Evolutionary conservation across 2,329 filamentous ascomycete species (phyloP).

Genomic region (Capronia americana): DNA sequence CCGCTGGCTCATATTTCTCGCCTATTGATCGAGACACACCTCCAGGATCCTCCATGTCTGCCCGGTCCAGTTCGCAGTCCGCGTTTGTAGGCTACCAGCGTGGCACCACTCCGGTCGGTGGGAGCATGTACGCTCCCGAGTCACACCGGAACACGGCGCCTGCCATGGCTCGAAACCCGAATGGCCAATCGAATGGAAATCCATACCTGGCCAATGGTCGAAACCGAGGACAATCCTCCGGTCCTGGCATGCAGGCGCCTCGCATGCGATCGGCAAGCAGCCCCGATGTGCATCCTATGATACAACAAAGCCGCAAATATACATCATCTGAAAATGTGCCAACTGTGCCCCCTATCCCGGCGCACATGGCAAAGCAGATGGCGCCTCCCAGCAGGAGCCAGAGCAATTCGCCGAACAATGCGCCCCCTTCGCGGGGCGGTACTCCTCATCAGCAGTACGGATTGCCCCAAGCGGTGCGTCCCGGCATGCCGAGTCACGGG

Average conservation of each 20-base stretch:
- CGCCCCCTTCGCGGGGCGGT: conserved; percentile 70
- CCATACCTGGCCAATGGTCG: conserved; percentile 66
- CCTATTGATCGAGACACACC: conserved; percentile 69
- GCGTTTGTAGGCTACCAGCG: conserved; percentile 82
- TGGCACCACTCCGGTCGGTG: conserved; percentile 65
- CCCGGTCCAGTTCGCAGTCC: conserved; percentile 57
- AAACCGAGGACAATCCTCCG: conserved; percentile 26
- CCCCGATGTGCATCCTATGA: conserved; percentile 82
- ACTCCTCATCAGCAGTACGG: conserved; percentile 70
- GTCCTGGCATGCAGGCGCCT: conserved; percentile 48
- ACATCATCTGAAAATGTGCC: conserved; percentile 64
- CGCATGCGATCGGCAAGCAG: conserved; percentile 90
- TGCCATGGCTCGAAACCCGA: conserved; percentile 80
- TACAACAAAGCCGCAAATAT: conserved; percentile 56
- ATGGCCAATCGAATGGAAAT: conserved; percentile 64
- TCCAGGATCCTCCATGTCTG: conserved; percentile 58
- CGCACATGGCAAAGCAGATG: conserved; percentile 68
- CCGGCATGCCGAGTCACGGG: conserved; percentile 33
- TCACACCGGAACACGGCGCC: conserved; percentile 87
- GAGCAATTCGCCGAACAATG: conserved; percentile 75
- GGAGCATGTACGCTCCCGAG: conserved; percentile 69
- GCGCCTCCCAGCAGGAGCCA: conserved; percentile 76
- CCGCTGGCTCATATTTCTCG: conserved; percentile 90
- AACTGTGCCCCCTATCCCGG: conserved; percentile 76
- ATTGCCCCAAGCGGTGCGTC: conserved; percentile 47